These are phyloP conservation scores for Phytophthora sansomeana DNA, from an alignment of 352 stramenopile genomes.

Conservation along the genomic window DNA sequence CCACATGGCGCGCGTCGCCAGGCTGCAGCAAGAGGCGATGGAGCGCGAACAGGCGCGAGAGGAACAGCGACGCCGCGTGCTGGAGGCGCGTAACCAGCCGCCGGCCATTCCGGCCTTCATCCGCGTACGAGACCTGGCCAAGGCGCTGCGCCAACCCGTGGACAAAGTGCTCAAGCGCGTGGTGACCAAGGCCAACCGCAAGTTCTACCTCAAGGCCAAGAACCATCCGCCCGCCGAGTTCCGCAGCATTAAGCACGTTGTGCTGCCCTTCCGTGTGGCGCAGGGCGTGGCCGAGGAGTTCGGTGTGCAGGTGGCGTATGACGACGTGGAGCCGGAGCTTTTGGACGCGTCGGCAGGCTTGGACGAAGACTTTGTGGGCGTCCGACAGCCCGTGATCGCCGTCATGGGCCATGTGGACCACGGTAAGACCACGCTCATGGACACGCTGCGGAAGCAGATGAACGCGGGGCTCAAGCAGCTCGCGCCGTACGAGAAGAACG, in stretches of 20 bases:
- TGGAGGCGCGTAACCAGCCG: constrained; percentile 32
- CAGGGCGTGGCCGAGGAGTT: constrained; percentile 63
- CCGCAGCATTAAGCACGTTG: constrained; percentile 79
- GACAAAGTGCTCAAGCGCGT: constrained; percentile 79
- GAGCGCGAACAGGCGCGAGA: constrained; percentile 16
- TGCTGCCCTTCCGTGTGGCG: constrained; percentile 71
- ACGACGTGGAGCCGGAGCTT: constrained; percentile 69
- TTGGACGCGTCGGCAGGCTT: constrained; percentile 14
- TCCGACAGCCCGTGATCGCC: constrained; percentile 96
- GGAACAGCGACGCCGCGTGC: constrained; percentile 30
- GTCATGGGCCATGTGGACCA: constrained; percentile 99
- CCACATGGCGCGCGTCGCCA: constrained; percentile 27
- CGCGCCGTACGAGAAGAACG: constrained; percentile 94
- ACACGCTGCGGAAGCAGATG: constrained; percentile 89
- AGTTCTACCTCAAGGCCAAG: constrained; percentile 56
- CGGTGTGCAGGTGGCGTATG: constrained; percentile 51
- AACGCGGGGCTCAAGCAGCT: constrained; percentile 64
- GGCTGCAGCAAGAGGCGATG: constrained; percentile 15
- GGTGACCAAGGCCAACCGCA: constrained; percentile 61
- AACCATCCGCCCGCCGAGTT: constrained; percentile 63
- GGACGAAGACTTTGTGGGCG: constrained; percentile 33
- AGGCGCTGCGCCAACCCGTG: constrained; percentile 66
- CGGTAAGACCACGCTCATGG: constrained; percentile 99
- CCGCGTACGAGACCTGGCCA: constrained; percentile 79
- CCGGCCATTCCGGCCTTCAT: constrained; percentile 55